Evolutionary conservation across 352 stramenopile genomes (phyloP).

Genomic region (Globisporangium nunn): DNA sequence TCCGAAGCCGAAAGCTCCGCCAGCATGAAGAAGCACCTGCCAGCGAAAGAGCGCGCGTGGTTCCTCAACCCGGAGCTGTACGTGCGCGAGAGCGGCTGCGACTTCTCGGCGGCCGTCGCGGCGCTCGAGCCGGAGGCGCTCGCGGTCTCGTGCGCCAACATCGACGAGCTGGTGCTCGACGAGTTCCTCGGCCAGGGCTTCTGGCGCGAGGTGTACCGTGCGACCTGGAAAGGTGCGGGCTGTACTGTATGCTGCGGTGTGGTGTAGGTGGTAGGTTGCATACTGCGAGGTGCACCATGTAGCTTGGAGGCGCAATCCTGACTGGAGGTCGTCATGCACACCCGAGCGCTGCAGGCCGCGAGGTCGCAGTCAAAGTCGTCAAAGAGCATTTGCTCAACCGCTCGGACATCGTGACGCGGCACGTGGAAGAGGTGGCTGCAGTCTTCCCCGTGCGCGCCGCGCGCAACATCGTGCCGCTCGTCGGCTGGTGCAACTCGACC

Average conservation of each 20-base stretch:
- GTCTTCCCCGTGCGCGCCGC: slow-evolving; percentile 64
- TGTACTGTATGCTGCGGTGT: not conserved
- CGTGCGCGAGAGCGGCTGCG: slow-evolving; percentile 42
- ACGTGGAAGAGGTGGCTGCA: slow-evolving; percentile 61
- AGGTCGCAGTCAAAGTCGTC: slow-evolving; percentile 62
- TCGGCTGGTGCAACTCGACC: slow-evolving; percentile 73
- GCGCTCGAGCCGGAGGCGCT: slow-evolving; percentile 51
- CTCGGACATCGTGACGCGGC: slow-evolving; percentile 54
- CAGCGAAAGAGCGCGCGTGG: slow-evolving; percentile 18
- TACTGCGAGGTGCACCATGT: too few species aligned
- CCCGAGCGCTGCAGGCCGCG: slow-evolving; percentile 22
- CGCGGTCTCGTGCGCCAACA: slow-evolving; percentile 66
- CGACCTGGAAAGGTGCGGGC: slow-evolving; percentile 52
- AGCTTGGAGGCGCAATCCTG: too few species aligned
- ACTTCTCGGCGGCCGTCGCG: slow-evolving; percentile 51
- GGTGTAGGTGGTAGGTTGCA: too few species aligned
- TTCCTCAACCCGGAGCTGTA: slow-evolving; percentile 48
- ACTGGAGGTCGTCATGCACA: too few species aligned
- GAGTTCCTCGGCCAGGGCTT: slow-evolving; percentile 63
- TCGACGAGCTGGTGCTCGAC: slow-evolving; percentile 34
- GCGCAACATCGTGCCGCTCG: slow-evolving; percentile 53
- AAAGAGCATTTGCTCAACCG: slow-evolving; percentile 50
- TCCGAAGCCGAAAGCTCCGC: too few species aligned
- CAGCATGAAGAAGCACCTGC: too few species aligned
- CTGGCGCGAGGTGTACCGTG: slow-evolving; percentile 65